These are phyloP conservation scores for Tylopilus vinaceipallidus DNA, from an alignment of 768 basidiomycete genomes.

Conservation along the genomic window DNA sequence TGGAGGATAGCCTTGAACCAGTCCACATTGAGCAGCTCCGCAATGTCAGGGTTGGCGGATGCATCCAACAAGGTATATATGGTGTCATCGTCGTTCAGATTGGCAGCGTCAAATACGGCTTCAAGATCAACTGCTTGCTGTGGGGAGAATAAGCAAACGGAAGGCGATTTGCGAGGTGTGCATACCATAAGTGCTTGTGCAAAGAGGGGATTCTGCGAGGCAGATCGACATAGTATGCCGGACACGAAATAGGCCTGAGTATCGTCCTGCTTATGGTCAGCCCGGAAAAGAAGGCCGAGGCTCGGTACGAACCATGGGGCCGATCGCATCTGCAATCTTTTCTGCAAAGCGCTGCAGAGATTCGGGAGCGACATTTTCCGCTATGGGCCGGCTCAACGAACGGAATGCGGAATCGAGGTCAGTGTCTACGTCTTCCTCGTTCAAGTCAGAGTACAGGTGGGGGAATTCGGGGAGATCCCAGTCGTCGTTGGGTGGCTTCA, in stretches of 20 bases:
- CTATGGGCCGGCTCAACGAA: constrained; percentile 54
- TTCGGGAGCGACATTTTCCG: constrained; percentile 53
- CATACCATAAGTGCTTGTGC: constrained; percentile 45
- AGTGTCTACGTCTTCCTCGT: constrained; percentile 46
- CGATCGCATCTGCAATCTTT: constrained; percentile 53
- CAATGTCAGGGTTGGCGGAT: constrained; percentile 61
- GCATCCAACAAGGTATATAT: constrained; percentile 61
- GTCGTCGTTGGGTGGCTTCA: constrained; percentile 76
- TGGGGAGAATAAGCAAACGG: constrained; percentile 8
- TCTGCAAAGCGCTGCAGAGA: constrained; percentile 53
- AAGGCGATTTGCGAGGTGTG: not conserved
- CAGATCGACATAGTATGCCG: constrained; percentile 58
- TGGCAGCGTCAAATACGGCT: constrained; percentile 51
- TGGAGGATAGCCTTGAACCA: constrained; percentile 27
- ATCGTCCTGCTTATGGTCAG: constrained; percentile 38
- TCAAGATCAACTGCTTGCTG: constrained; percentile 60
- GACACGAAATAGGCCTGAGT: constrained; percentile 61
- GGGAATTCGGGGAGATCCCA: constrained; percentile 78
- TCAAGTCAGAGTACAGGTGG: constrained; percentile 62
- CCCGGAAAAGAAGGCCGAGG: not conserved
- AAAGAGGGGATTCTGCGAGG: constrained; percentile 59
- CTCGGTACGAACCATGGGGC: constrained; percentile 49
- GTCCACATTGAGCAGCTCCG: constrained; percentile 46
- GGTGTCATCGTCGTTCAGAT: constrained; percentile 51
- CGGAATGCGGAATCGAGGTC: constrained; percentile 58